Evolutionary conservation across 768 basidiomycete genomes (phyloP).

Genomic region (Leccinum truebloodii): DNA sequence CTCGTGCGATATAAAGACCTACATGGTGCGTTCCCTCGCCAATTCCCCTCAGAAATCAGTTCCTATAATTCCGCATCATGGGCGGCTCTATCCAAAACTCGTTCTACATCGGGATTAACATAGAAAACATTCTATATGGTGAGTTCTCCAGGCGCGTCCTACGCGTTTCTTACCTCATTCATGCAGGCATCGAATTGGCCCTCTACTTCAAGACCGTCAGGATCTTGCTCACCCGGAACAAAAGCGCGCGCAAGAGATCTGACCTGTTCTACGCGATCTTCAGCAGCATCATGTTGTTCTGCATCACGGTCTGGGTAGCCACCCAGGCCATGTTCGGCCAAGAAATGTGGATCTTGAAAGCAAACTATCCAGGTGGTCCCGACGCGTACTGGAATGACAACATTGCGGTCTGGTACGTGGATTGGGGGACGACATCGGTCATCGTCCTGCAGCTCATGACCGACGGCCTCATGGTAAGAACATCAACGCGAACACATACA

Average conservation of each 20-base stretch:
- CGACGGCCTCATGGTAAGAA: constrained; percentile 31
- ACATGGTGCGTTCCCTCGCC: neutral
- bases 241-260: constrained; percentile 6
- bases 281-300: constrained; percentile 28
- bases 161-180: neutral
- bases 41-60: neutral
- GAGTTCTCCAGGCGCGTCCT: neutral
- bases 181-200: constrained; percentile 23
- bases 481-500: neutral
- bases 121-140: constrained; percentile 29
- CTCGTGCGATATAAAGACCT: constrained; percentile 9
- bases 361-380: constrained; percentile 37
- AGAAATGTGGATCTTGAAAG: constrained; percentile 38
- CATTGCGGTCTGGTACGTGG: constrained; percentile 29
- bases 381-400: constrained; percentile 31
- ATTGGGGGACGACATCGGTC: constrained; percentile 26
- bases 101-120: constrained; percentile 15
- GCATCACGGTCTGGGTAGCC: constrained; percentile 32
- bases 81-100: constrained; percentile 11
- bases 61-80: neutral
- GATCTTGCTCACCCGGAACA: constrained; percentile 4
- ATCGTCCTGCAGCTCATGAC: constrained; percentile 37
- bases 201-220: constrained; percentile 28
- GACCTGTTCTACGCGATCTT: constrained; percentile 26
- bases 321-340: constrained; percentile 25